phyloP scores from a whole-genome alignment of 2,329 filamentous ascomycete genomes.

The Stemphylium vesicarium region DNA sequence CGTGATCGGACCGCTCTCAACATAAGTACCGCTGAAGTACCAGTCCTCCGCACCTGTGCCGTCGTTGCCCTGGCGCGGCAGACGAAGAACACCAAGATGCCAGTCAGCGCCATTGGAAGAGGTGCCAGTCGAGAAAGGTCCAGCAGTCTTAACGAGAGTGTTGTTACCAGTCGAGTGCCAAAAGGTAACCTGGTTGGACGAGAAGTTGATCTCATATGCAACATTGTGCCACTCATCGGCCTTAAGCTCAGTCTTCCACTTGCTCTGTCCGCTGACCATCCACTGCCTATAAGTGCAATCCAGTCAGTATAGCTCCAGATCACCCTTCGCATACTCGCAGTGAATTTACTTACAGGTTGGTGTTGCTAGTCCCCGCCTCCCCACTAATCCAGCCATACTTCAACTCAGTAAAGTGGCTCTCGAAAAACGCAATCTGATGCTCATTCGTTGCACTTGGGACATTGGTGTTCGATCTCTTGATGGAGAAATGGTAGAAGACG shows the following conservation, averaged over 20 bases:
- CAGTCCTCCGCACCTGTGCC: constrained; percentile 66
- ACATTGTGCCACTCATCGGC: constrained; percentile 76
- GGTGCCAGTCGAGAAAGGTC: constrained; percentile 65
- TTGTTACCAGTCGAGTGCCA: constrained; percentile 72
- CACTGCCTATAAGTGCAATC: constrained; percentile 55
- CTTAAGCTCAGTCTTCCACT: constrained; percentile 68
- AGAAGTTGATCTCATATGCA: constrained; percentile 76
- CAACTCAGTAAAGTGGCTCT: constrained; percentile 76
- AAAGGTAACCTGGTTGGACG: constrained; percentile 66
- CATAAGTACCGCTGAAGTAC: constrained; percentile 74
- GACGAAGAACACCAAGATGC: constrained; percentile 73
- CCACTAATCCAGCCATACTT: constrained; percentile 69
- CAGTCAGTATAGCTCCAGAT: no score
- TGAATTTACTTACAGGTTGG: constrained; percentile 51
- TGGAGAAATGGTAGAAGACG: constrained; percentile 75
- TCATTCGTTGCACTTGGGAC: constrained; percentile 67
- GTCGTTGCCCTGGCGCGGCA: constrained; percentile 63
- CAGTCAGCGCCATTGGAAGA: constrained; percentile 73
- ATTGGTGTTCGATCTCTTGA: constrained; percentile 65
- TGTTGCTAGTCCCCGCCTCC: constrained; percentile 57
- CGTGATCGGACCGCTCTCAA: constrained; percentile 63
- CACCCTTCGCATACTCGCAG: no score
- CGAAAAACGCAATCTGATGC: constrained; percentile 70
- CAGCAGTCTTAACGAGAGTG: constrained; percentile 63
- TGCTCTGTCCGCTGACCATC: constrained; percentile 64